Percentiles rank a stretch among this genome's conserved stretches.
phyloP scores from a whole-genome alignment of 2,329 filamentous ascomycete genomes.

The Grosmannia huntii region DNA sequence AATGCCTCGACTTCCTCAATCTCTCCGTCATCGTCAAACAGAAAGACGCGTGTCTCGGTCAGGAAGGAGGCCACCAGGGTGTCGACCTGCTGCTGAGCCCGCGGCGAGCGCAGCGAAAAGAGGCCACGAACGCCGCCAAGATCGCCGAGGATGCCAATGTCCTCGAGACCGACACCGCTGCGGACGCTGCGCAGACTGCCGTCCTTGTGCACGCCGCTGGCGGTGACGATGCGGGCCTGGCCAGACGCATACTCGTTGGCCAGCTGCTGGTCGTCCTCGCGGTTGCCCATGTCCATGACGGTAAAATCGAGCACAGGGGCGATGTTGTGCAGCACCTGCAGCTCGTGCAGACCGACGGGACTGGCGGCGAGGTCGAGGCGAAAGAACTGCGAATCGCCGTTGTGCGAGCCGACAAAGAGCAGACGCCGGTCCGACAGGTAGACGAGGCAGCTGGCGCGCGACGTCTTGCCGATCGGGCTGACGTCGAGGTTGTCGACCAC shows the following conservation, averaged over 20 bases:
- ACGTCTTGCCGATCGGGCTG: constrained; percentile 50
- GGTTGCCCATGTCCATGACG: constrained; percentile 89
- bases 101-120: constrained; percentile 48
- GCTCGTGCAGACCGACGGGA: constrained; percentile 32
- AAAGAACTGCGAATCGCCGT: constrained; percentile 81
- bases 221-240: constrained; percentile 84
- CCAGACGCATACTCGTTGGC: constrained; percentile 90
- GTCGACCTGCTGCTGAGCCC: constrained; percentile 35
- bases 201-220: constrained; percentile 80
- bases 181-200: constrained; percentile 81
- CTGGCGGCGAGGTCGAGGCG: constrained; percentile 41
- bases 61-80: constrained; percentile 70
- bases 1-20: constrained; percentile 80
- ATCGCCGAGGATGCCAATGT: constrained; percentile 69
- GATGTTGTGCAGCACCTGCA: constrained; percentile 73
- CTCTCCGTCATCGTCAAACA: constrained; percentile 58
- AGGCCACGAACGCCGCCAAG: constrained; percentile 62
- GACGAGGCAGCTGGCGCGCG: constrained; percentile 64
- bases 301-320: constrained; percentile 85
- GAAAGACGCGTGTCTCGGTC: constrained; percentile 72
- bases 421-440: constrained; percentile 60
- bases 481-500: constrained; percentile 64
- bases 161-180: constrained; percentile 86
- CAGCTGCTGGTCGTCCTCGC: constrained; percentile 58
- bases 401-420: constrained; percentile 82